Base-by-base conservation (phyloP, 768 basidiomycete genomes). In the Amylocystis lapponica region DNA sequence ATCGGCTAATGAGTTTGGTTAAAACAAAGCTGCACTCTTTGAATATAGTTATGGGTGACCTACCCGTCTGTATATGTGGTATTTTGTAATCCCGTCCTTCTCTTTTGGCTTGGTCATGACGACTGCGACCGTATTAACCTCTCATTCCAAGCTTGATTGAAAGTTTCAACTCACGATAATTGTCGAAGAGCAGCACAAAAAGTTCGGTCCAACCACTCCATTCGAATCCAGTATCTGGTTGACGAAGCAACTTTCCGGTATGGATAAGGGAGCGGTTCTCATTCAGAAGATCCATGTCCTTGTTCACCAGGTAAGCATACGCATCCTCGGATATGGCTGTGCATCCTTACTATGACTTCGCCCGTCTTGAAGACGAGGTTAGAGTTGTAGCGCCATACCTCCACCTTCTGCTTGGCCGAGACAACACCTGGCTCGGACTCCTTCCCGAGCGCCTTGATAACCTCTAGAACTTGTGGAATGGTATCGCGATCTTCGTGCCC, bases 151-250 rank as follows among this genome's bases (percentile, higher is more conserved):
- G 27, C 19, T 23, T 9, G 14, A 4, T 16, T 30, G 21, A 6
- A 42, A 16, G 17, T 19, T 27, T 10, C 29, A 12, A 66, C 88
- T 63, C 46, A 91, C 92, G 63, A 54, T 97, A 99, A 55, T 98
- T 92, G 63, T 99, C 96, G 54, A 99, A 96, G 3, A 99, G 68
- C 41, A 97, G 71, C 7, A 95, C 85, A 49, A 83, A 86, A 6
- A 95, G 73, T 62, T 97, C 93, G 33, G 79, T 82, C 89, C 91
- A 95, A 31, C 84, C 87, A 49, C 77, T 89, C 82, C 83, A 87
- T 60, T 86, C 84, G 50, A 92, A 79, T 11, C 87, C 89, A 23
- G 83, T 82, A 47, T 96, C 93, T 12, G 91, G 87, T 53, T 93
- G 91, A 37, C 92, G 78, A 40, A 86, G 73, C 21, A 97, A 67